Evolutionary conservation across 2,329 filamentous ascomycete genomes (phyloP).

Genomic region (Clonostachys sp.): DNA sequence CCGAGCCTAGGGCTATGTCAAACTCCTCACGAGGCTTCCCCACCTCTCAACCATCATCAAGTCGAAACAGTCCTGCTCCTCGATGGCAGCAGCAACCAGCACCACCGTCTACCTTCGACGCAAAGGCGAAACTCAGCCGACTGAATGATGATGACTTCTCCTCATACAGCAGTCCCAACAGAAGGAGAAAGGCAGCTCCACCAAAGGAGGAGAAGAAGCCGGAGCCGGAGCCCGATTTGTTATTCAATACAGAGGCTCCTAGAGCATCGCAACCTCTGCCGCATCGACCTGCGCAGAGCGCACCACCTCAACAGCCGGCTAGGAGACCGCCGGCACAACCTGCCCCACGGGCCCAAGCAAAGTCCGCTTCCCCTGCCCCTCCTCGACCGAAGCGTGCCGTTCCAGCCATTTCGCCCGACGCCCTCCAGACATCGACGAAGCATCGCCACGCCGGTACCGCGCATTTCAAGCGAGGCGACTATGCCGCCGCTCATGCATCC

Average conservation of each 20-base stretch:
- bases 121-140: slow-evolving; percentile 58
- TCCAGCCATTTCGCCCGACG: slow-evolving; percentile 64
- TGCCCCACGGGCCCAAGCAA: not conserved
- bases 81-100: slow-evolving; percentile 52
- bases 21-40: slow-evolving; percentile 43
- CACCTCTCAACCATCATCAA: slow-evolving; percentile 37
- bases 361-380: slow-evolving; percentile 12
- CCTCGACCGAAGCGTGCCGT: slow-evolving; percentile 51
- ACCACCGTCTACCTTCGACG: slow-evolving; percentile 27
- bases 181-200: slow-evolving; percentile 63
- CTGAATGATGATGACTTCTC: slow-evolving; percentile 80
- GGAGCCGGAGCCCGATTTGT: slow-evolving; percentile 55
- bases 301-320: slow-evolving; percentile 25
- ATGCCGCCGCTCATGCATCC: slow-evolving; percentile 75
- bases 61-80: slow-evolving; percentile 41
- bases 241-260: slow-evolving; percentile 43
- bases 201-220: slow-evolving; percentile 32
- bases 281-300: slow-evolving; percentile 30
- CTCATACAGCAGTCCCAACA: slow-evolving; percentile 81
- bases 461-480: slow-evolving; percentile 93
- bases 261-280: slow-evolving; percentile 27
- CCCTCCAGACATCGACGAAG: slow-evolving; percentile 70
- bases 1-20: slow-evolving; percentile 14
- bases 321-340: slow-evolving; percentile 25
- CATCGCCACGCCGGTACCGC: slow-evolving; percentile 77